Percentiles rank a stretch among this genome's conserved stretches.
Evolutionary conservation across 768 basidiomycete genomes (phyloP).

Genomic region (Lactarius evosmus): DNA sequence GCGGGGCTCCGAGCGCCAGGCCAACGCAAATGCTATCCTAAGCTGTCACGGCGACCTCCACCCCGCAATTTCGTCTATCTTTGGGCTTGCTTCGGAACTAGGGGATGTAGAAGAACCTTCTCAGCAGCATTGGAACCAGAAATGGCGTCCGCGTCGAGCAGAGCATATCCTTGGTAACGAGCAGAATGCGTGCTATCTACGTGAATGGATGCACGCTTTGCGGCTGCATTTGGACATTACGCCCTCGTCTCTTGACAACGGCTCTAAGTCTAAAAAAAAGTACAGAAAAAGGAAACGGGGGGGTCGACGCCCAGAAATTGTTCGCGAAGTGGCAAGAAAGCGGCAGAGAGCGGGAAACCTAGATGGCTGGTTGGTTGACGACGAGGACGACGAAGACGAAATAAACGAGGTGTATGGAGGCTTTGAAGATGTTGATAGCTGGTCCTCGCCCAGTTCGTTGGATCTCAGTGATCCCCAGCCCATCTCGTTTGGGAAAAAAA

Average conservation of each 20-base stretch:
- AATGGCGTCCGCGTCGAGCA: conserved; percentile 71
- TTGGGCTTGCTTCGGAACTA: conserved; percentile 15
- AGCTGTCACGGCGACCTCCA: conserved; percentile 12
- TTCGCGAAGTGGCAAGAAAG: conserved; percentile 27
- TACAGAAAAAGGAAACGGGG: conserved; percentile 21
- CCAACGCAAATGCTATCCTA: conserved; percentile 4
- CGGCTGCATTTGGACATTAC: conserved; percentile 49
- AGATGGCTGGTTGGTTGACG: conserved; percentile 26
- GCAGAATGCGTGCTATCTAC: conserved; percentile 60
- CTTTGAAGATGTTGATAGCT: conserved; percentile 1
- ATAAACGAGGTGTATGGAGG: background rate
- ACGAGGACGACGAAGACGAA: conserved; percentile 17
- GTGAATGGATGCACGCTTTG: conserved; percentile 76
- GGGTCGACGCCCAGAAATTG: conserved; percentile 20
- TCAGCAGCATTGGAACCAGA: conserved; percentile 63
- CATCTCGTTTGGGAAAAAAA: conserved; percentile 40
- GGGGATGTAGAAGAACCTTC: conserved; percentile 23
- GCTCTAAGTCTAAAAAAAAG: conserved; percentile 13
- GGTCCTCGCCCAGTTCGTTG: conserved; percentile 6
- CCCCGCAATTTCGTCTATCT: conserved; percentile 18
- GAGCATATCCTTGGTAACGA: conserved; percentile 80
- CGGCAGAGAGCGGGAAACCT: conserved; percentile 20
- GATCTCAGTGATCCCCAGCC: conserved; percentile 14
- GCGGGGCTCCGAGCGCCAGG: conserved; percentile 3
- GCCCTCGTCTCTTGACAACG: conserved; percentile 16